Conservation (phyloP, 179 eudicot species). For the Heliamphora pulchella region DNA sequence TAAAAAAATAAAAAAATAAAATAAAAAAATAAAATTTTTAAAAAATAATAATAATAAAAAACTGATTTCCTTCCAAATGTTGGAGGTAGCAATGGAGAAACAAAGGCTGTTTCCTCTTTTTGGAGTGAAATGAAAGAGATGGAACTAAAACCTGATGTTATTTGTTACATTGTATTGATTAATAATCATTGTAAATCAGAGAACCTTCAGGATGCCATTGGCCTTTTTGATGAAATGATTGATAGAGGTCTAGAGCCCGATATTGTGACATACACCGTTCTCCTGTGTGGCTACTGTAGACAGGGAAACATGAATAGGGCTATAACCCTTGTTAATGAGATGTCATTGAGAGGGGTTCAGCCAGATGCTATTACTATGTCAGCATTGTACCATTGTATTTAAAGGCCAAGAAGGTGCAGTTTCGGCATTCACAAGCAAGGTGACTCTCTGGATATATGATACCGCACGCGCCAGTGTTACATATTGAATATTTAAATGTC, state of each 20-base stretch:
- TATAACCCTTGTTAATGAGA: conserved; percentile 31
- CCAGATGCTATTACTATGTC: conserved; percentile 33
- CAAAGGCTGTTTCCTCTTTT: conserved; percentile 20
- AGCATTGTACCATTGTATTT: conserved; percentile 31
- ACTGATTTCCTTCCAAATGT: background rate
- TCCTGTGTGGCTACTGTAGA: conserved; percentile 38
- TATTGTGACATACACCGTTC: conserved; percentile 54
- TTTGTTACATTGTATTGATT: conserved; percentile 47
- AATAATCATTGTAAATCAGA: conserved; percentile 38
- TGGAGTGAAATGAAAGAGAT: conserved; percentile 35
- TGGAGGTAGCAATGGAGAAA: conserved; percentile 11
- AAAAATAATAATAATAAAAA: no score
- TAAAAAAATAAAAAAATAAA: no score
- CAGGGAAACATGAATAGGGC: conserved; percentile 36
- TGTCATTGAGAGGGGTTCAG: conserved; percentile 34
- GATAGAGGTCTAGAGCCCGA: conserved; percentile 53
- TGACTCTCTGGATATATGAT: background rate
- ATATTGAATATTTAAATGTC: no score
- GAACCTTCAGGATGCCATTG: conserved; percentile 42
- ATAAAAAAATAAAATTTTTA: no score
- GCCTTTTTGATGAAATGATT: conserved; percentile 49
- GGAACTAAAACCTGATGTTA: conserved; percentile 39
- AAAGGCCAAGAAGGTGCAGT: conserved; percentile 31
- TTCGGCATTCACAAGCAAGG: conserved; percentile 13
- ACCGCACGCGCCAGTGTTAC: no score